These are phyloP conservation scores for Mycosphaerelloides madeirae DNA, from an alignment of 2,329 filamentous ascomycete species.

Conservation along the genomic window DNA sequence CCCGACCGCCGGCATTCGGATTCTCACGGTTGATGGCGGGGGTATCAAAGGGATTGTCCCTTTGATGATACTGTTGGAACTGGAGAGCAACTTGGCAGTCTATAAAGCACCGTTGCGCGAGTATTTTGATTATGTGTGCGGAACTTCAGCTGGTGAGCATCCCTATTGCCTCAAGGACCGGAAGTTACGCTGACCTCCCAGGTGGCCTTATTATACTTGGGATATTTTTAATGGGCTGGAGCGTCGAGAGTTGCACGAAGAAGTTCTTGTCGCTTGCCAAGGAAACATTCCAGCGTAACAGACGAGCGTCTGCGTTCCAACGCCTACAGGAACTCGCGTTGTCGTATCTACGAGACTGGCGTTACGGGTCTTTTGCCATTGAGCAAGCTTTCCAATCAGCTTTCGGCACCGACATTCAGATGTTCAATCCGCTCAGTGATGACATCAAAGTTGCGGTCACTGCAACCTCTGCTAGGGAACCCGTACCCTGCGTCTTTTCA, in stretches of 20 bases:
- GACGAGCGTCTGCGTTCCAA: constrained; percentile 11
- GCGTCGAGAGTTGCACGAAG: constrained; percentile 16
- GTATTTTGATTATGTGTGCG: constrained; percentile 27
- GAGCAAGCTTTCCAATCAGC: constrained; percentile 25
- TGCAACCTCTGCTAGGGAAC: constrained; percentile 19
- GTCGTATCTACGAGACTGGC: constrained; percentile 25
- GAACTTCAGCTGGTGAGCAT: constrained; percentile 27
- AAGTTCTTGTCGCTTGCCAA: constrained; percentile 24
- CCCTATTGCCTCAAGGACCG: not conserved
- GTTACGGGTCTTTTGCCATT: constrained; percentile 25
- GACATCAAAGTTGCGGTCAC: too few relatives aligned
- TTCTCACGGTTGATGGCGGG: constrained; percentile 37
- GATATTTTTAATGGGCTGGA: constrained; percentile 29
- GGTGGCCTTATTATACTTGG: constrained; percentile 28
- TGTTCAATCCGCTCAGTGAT: too few relatives aligned
- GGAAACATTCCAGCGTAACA: constrained; percentile 19
- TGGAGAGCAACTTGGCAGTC: constrained; percentile 15
- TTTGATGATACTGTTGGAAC: constrained; percentile 17
- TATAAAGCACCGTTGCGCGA: constrained; percentile 20
- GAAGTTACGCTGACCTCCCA: constrained; percentile 7
- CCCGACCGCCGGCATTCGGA: constrained; percentile 30
- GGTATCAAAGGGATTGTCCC: constrained; percentile 27
- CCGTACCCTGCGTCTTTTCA: constrained; percentile 23
- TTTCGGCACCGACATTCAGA: too few relatives aligned
- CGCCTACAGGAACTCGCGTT: constrained; percentile 19